Evolutionary conservation across 2,329 filamentous ascomycete species (phyloP).

Genomic region (Aspergillus chevalieri): DNA sequence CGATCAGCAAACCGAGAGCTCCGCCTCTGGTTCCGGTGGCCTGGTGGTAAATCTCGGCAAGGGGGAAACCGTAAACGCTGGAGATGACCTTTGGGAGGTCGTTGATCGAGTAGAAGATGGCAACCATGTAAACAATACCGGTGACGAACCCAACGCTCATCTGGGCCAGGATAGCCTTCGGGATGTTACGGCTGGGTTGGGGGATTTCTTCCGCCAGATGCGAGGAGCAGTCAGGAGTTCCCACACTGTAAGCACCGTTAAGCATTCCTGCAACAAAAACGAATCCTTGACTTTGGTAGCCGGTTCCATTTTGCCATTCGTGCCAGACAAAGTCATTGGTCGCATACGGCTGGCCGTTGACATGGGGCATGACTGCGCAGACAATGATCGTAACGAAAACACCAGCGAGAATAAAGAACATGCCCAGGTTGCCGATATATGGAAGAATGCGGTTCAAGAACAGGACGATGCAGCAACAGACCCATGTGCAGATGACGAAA

Average conservation of each 20-base stretch:
- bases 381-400: conserved; percentile 51
- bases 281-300: conserved; percentile 48
- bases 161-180: conserved; percentile 47
- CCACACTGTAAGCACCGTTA: conserved; percentile 64
- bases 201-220: conserved; percentile 63
- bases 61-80: conserved; percentile 37
- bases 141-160: conserved; percentile 43
- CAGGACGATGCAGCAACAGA: conserved; percentile 48
- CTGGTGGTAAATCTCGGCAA: conserved; percentile 45
- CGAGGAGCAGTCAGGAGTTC: conserved; percentile 59
- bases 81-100: conserved; percentile 23
- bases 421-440: conserved; percentile 50
- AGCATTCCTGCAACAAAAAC: conserved; percentile 61
- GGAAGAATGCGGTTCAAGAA: conserved; percentile 50
- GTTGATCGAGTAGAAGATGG: conserved; percentile 47
- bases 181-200: conserved; percentile 39
- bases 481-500: conserved; percentile 52
- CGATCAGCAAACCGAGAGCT: conserved; percentile 53
- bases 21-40: conserved; percentile 45
- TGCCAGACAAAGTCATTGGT: conserved; percentile 51
- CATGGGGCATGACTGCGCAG: conserved; percentile 48
- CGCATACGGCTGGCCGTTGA: conserved; percentile 38
- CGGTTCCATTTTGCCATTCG: conserved; percentile 46
- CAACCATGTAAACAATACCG: conserved; percentile 45
- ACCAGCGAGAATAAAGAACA: conserved; percentile 51